phyloP scores from a whole-genome alignment of 2,329 filamentous ascomycete species.

The Aspergillus sp. region DNA sequence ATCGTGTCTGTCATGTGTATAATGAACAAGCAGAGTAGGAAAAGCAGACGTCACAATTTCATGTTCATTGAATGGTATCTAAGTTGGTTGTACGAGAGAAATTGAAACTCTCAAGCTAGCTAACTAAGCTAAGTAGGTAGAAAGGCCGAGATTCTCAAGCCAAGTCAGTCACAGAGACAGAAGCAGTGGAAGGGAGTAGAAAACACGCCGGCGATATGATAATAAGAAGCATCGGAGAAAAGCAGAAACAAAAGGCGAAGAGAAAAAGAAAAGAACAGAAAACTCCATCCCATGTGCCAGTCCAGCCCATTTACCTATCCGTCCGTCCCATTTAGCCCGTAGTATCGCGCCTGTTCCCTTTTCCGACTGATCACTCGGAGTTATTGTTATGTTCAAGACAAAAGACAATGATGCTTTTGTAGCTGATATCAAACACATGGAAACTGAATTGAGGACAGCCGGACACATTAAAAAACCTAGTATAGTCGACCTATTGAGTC shows the following conservation, averaged over 20 bases:
- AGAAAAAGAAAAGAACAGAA: constrained; percentile 1
- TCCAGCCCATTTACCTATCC: constrained; percentile 10
- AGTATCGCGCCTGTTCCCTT: constrained; percentile 2
- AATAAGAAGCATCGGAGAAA: neutral
- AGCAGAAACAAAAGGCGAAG: neutral
- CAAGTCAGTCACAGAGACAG: neutral
- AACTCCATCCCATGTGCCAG: constrained; percentile 19
- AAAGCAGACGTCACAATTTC: neutral
- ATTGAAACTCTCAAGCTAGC: neutral
- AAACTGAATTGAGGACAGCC: constrained; percentile 12
- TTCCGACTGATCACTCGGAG: constrained; percentile 6
- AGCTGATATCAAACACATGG: constrained; percentile 11
- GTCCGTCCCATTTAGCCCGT: constrained; percentile 11
- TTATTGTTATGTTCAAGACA: constrained; percentile 6
- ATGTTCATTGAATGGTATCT: constrained; percentile 5
- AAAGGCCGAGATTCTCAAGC: neutral
- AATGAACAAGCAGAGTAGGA: too few relatives aligned
- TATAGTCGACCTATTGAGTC: constrained; percentile 8
- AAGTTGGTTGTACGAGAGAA: neutral
- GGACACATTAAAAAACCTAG: constrained; percentile 15
- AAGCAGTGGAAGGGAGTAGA: neutral
- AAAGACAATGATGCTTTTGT: neutral
- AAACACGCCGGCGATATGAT: neutral
- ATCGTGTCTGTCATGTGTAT: too few relatives aligned
- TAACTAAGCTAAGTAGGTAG: neutral